Evolutionary conservation across 1,284 basidiomycete species (phyloP).

Genomic region (Wallemia mellicola): DNA sequence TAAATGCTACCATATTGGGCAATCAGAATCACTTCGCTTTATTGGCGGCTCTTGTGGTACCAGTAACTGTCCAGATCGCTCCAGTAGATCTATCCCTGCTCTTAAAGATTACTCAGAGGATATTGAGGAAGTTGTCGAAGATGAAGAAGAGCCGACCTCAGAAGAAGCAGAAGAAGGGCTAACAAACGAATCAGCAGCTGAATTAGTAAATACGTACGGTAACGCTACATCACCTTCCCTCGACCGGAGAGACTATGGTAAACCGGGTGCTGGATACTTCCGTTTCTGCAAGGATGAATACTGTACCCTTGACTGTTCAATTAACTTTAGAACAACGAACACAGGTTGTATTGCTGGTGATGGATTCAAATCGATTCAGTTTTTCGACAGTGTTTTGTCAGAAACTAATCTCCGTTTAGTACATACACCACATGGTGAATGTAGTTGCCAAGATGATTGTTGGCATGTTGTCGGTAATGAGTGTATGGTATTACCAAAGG

Average conservation of each 20-base stretch:
- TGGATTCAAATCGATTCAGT: background rate
- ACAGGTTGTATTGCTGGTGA: background rate
- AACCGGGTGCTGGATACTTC: background rate
- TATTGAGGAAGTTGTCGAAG: too few relatives aligned
- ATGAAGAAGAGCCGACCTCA: background rate
- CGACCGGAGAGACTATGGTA: background rate
- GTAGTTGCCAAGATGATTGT: background rate
- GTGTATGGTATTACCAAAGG: background rate
- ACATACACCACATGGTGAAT: background rate
- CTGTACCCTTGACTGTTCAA: background rate
- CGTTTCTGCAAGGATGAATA: background rate
- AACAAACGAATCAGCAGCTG: background rate
- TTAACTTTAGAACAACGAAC: background rate
- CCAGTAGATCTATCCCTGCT: background rate
- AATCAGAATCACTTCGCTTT: background rate
- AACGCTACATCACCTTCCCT: background rate
- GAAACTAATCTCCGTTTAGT: background rate
- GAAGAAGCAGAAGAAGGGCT: background rate
- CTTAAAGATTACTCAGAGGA: background rate
- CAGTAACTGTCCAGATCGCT: background rate
- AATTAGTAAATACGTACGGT: too few relatives aligned
- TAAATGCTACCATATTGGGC: background rate
- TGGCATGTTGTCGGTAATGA: background rate
- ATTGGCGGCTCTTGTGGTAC: background rate
- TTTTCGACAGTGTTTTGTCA: background rate